phyloP scores from a whole-genome alignment of 129 eudicot species.

The Daucus carota region DH1_v3.0 NC_030387.2:24029501-24030000 shows the following conservation, averaged over 20 bases:
- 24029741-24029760: conserved; percentile 37
- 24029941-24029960: conserved; percentile 85
- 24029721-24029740: conserved; percentile 59
- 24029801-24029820: conserved; percentile 59
- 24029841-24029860: conserved; percentile 63
- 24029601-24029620: neutral
- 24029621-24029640: neutral
- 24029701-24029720: conserved; percentile 58
- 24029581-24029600: neutral
- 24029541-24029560: too few species aligned
- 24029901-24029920: conserved; percentile 54
- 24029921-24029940: conserved; percentile 54
- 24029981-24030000: conserved; percentile 24
- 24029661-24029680: conserved; percentile 19
- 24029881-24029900: conserved; percentile 63
- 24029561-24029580: too few species aligned
- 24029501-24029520: neutral
- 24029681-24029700: conserved; percentile 52
- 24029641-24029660: neutral
- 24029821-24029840: conserved; percentile 74
- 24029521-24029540: neutral
- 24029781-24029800: conserved; percentile 59
- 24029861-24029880: conserved; percentile 52
- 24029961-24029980: conserved; percentile 55
- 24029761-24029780: conserved; percentile 43